Base-by-base conservation (phyloP, 2,329 filamentous ascomycete genomes). In the Stagonosporopsis rhizophila region DNA sequence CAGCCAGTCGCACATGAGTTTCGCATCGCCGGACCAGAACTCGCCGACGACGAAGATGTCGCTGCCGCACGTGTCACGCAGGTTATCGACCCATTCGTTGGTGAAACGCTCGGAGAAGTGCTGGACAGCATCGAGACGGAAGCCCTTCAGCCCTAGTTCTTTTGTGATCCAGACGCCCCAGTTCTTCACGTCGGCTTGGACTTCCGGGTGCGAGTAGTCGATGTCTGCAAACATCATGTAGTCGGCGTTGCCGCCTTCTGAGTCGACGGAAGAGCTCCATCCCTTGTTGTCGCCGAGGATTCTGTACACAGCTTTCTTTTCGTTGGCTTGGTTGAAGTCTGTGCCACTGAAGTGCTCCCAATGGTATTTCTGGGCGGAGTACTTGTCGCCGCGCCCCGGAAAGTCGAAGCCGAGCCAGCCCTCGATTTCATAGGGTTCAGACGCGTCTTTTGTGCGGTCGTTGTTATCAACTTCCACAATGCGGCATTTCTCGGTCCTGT, bases 141-240 rank as follows among this genome's bases (percentile, higher is more conserved):
- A 87, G 1, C 88, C 89, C 58, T 82, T 80, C 11, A 91, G 76
- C 0, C 83, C 83, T 0, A 90, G 69, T 56, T 87, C 79, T 6
- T 83, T 77, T 1, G 83, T 81, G 53, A 92, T 80, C 89, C 89
- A 92, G 4, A 82, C 77, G 2, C 85, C 86, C 89, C 89, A 91
- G 46, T 81, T 79, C 50, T 74, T 78, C 4, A 90, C 82, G 61
- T 91, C 89, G 4, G 81, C 73, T 30, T 81, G 79, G 9, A 91
- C 88, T 62, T 89, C 88, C 0, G 72, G 73, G 47, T 76, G 72
- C 22, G 69, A 70, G 70, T 89, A 88, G 72, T 91, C 88, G 35
- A 91, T 72, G 70, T 91, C 86, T 6, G 86, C 85, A 64, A 89
- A 90, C 86, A 91, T 90, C 72, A 91, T 81, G 67, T 87, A 90